Conservation (phyloP, 2,329 filamentous ascomycete species). For the Aspergillus felis region DNA sequence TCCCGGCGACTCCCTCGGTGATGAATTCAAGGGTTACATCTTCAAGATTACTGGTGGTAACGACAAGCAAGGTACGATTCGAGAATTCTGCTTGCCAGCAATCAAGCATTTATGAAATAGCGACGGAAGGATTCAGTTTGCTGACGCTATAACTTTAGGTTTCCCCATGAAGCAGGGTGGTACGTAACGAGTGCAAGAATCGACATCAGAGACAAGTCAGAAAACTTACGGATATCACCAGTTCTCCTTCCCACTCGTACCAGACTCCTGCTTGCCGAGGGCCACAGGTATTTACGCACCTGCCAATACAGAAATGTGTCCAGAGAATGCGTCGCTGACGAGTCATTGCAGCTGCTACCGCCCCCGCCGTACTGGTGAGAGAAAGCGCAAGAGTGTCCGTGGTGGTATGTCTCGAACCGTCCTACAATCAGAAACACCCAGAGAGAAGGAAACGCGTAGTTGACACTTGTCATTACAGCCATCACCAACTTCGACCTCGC, state of each 20-base stretch:
- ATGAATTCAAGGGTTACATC: slow-evolving; percentile 99
- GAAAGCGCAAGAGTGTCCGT: slow-evolving; percentile 98
- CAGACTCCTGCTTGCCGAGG: slow-evolving; percentile 88
- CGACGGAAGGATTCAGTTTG: slow-evolving; percentile 5
- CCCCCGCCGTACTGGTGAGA: slow-evolving; percentile 93
- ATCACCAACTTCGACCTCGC: slow-evolving; percentile 95
- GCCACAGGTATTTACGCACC: slow-evolving; percentile 61
- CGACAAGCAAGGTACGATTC: slow-evolving; percentile 84
- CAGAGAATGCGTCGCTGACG: slow-evolving; percentile 7
- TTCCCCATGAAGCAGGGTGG: slow-evolving; percentile 99
- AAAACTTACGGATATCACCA: slow-evolving; percentile 43
- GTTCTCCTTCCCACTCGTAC: slow-evolving; percentile 92
- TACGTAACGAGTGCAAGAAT: slow-evolving; percentile 37
- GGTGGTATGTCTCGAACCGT: slow-evolving; percentile 48
- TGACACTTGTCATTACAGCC: slow-evolving; percentile 49
- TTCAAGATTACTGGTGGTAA: slow-evolving; percentile 99
- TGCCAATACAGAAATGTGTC: background rate
- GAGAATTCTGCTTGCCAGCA: slow-evolving; percentile 1
- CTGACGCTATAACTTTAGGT: slow-evolving; percentile 44
- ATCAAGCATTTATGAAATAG: background rate
- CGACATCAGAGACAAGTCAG: slow-evolving; percentile 13
- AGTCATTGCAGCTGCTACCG: slow-evolving; percentile 73
- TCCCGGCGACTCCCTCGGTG: slow-evolving; percentile 87
- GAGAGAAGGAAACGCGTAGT: slow-evolving; percentile 8
- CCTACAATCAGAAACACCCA: background rate